Conservation (phyloP, 2,329 filamentous ascomycete genomes). For the Microsporum audouinii region DNA sequence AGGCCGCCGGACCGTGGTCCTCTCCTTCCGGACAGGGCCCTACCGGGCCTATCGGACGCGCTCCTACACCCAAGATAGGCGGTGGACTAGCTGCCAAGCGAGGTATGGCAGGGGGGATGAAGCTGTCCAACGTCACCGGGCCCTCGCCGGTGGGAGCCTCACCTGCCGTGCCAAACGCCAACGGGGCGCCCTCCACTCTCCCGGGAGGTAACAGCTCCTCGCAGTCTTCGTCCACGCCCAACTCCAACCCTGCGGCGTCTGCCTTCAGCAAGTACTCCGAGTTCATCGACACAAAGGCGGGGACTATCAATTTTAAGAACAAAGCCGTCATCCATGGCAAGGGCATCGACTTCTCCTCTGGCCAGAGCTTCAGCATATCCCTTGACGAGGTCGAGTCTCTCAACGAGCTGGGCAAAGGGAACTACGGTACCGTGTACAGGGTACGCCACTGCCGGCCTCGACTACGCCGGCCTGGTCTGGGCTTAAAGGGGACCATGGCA, state of each 20-base stretch:
- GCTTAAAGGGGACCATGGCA: constrained; percentile 42
- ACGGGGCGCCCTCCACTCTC: not conserved
- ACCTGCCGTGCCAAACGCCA: constrained; percentile 6
- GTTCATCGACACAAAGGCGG: constrained; percentile 82
- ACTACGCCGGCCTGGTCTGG: constrained; percentile 49
- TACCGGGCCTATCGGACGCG: not conserved
- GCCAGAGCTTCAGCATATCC: constrained; percentile 83
- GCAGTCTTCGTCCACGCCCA: constrained; percentile 6
- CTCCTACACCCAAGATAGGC: constrained; percentile 31
- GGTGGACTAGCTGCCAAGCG: constrained; percentile 37
- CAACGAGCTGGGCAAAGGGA: constrained; percentile 90
- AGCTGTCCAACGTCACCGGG: constrained; percentile 39
- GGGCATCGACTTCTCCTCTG: constrained; percentile 85
- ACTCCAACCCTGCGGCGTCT: constrained; percentile 25
- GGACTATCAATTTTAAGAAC: constrained; percentile 82
- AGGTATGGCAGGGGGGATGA: constrained; percentile 36
- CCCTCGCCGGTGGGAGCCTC: constrained; percentile 4
- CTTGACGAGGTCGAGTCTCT: constrained; percentile 89
- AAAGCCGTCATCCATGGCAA: constrained; percentile 81
- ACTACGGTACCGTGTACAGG: constrained; percentile 97
- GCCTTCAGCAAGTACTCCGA: constrained; percentile 61
- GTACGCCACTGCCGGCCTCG: constrained; percentile 70
- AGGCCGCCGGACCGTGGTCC: constrained; percentile 6
- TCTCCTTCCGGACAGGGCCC: constrained; percentile 11
- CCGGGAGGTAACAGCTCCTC: constrained; percentile 4